Evolutionary conservation across 2,329 filamentous ascomycete genomes (phyloP), one percentile per base, ranked within the genome.

Genomic region (Botrytis elliptica): DNA sequence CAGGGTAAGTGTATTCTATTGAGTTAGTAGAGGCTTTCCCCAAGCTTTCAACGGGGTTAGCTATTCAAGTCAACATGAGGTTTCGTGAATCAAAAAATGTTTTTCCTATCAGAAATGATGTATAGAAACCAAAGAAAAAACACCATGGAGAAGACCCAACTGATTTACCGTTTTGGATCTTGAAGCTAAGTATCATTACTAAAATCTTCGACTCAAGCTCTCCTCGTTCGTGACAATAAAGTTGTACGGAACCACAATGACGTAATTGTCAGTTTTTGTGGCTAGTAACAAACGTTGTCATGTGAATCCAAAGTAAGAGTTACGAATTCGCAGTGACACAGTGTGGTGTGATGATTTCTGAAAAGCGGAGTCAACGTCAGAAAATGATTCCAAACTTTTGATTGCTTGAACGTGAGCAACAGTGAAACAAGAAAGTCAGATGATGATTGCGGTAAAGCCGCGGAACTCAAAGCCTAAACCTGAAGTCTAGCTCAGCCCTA

Each of bases 401-500:
- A 68, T 57, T 68, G 49, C n/a, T 12, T 12, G 38, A 38, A 25
- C 6, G 1, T 42, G 66, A 42, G 66, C n/a, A 69, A 69, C 25
- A 16, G 38, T 25, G 20, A 69, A 69, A 68, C 66, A 57, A 42
- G 49, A 25, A 42, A 68, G 22, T 20, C 16, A 36, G 46, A 40
- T 67, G 22, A 55, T 22, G n/a, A 14, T 44, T 29, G 20, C 40
- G 40, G 40, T 44, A 29, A 64, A 12, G 10, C 66, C 66, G 36
- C n/a, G 22, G 49, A 18, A 57, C 22, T 40, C n/a, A 29, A 57
- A 36, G 16, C 10, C 46, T 33, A 57, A 68, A 42, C 66, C n/a
- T 33, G 18, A 16, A 33, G 44, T 57, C 38, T 69, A 42, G 36
- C 49, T 69, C 66, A 69, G 66, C 66, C 66, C 52, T 69, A 69